Percentiles rank a stretch among this genome's conserved stretches.
Evolutionary conservation across 257 asterid genomes (phyloP).

Genomic region (Gentiana macrophylla): DNA sequence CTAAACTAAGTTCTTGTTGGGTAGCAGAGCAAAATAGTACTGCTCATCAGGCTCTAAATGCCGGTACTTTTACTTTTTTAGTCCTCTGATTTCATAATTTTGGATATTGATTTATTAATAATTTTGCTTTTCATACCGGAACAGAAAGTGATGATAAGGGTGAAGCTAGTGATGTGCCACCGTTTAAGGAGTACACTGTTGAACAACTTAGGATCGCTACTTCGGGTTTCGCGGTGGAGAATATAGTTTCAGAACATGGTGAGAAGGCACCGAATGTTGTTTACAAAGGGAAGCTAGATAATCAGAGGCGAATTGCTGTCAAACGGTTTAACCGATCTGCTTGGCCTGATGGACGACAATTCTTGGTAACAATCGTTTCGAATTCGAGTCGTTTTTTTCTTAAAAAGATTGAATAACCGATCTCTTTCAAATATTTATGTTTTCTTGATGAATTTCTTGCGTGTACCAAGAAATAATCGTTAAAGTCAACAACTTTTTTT

Average conservation of each 20-base stretch:
- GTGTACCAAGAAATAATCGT: too few species aligned
- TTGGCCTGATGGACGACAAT: constrained; percentile 83
- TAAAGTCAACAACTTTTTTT: too few species aligned
- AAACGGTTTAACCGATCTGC: constrained; percentile 89
- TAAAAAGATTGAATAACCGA: too few species aligned
- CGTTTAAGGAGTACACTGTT: constrained; percentile 71
- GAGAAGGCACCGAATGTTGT: constrained; percentile 97
- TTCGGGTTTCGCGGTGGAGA: constrained; percentile 86
- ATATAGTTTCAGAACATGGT: constrained; percentile 91
- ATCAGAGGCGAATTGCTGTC: constrained; percentile 80
- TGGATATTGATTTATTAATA: not conserved
- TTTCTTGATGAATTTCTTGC: too few species aligned
- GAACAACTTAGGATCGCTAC: constrained; percentile 82
- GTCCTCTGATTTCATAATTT: not conserved
- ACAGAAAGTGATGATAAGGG: constrained; percentile 56
- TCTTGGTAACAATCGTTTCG: constrained; percentile 44
- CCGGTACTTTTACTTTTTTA: constrained; percentile 16
- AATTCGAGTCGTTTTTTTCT: too few species aligned
- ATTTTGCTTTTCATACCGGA: not conserved
- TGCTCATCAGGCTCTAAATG: constrained; percentile 14
- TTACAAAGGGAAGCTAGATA: constrained; percentile 79
- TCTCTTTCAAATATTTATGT: too few species aligned
- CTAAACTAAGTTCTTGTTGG: constrained; percentile 31
- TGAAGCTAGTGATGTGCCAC: constrained; percentile 67
- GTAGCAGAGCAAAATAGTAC: constrained; percentile 22